A percentile compares a stretch with the other conserved stretches of the same genome.
phyloP scores from a whole-genome alignment of 257 asterid genomes.

The Cruciata laevipes region DNA sequence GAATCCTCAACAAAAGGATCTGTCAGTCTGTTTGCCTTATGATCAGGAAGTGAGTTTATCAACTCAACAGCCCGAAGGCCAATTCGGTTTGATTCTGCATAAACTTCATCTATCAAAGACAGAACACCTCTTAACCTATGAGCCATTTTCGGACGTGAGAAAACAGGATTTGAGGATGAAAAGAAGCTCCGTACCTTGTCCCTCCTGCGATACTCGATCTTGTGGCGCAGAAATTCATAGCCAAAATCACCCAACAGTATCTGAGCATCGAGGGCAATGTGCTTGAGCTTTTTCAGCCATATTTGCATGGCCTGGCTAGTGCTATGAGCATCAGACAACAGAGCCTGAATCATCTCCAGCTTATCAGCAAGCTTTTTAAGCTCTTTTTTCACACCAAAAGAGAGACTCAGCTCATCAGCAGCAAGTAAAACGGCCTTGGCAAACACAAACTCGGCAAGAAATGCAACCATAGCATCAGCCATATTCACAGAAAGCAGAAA shows the following conservation, averaged over 20 bases:
- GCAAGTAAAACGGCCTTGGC: constrained; percentile 4
- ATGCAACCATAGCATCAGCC: neutral
- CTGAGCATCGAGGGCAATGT: constrained; percentile 17
- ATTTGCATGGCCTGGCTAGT: neutral
- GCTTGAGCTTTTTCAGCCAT: constrained; percentile 26
- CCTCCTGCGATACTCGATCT: neutral
- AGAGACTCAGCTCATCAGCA: constrained; percentile 6
- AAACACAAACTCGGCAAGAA: neutral
- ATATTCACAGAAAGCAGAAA: neutral
- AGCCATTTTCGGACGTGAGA: neutral
- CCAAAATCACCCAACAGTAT: constrained; percentile 17
- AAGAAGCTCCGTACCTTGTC: constrained; percentile 13
- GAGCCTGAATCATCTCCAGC: constrained; percentile 9
- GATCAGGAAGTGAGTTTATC: constrained; percentile 7
- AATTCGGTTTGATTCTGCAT: neutral
- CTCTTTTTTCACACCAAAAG: constrained; percentile 4
- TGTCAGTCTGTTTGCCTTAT: neutral
- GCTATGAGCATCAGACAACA: constrained; percentile 14
- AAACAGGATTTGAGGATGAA: constrained; percentile 1
- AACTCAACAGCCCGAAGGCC: neutral
- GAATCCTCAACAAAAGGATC: constrained; percentile 6
- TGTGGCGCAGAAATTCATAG: constrained; percentile 11
- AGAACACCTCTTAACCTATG: neutral
- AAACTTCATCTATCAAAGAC: neutral
- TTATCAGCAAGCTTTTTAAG: neutral